Conservation (phyloP, 345 rosid species). For the Eutrema yunnanense region DNA sequence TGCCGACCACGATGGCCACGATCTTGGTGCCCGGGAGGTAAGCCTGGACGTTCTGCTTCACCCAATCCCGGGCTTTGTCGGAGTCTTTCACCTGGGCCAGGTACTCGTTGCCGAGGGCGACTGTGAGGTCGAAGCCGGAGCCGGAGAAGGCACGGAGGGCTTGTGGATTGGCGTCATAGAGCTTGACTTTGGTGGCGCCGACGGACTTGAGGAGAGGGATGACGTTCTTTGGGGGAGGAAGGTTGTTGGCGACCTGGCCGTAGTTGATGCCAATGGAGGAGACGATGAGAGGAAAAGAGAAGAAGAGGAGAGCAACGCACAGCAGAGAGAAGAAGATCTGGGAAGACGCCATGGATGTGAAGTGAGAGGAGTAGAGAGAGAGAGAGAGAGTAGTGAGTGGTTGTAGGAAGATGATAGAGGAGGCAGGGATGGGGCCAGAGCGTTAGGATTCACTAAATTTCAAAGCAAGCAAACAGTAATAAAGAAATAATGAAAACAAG, state of each 20-base stretch:
- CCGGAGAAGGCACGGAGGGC: conserved; percentile 80
- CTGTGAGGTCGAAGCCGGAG: conserved; percentile 72
- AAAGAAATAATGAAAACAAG: conserved; percentile 17
- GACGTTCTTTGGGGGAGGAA: conserved; percentile 72
- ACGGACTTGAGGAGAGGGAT: conserved; percentile 79
- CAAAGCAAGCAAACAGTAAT: conserved; percentile 19
- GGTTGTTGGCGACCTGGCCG: conserved; percentile 87
- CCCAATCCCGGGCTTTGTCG: conserved; percentile 54
- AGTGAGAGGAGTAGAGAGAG: conserved; percentile 6
- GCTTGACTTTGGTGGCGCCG: conserved; percentile 83
- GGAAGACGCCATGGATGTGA: conserved; percentile 25
- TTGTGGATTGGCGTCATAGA: conserved; percentile 81
- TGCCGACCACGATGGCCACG: conserved; percentile 75
- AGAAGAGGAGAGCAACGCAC: conserved; percentile 10
- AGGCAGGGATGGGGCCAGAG: conserved; percentile 33
- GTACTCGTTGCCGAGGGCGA: conserved; percentile 70
- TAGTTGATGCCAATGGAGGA: conserved; percentile 80
- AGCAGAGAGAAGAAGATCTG: conserved; percentile 11
- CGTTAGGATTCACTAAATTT: conserved; percentile 32
- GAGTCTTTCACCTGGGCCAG: conserved; percentile 60
- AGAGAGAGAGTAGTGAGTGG: conserved; percentile 12
- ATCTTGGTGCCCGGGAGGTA: conserved; percentile 82
- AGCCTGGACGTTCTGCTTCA: conserved; percentile 68
- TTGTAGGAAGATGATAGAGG: conserved; percentile 21
- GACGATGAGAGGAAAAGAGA: conserved; percentile 33